Base-by-base conservation (phyloP, 352 stramenopile species). In the Globisporangium nodosum region DNA sequence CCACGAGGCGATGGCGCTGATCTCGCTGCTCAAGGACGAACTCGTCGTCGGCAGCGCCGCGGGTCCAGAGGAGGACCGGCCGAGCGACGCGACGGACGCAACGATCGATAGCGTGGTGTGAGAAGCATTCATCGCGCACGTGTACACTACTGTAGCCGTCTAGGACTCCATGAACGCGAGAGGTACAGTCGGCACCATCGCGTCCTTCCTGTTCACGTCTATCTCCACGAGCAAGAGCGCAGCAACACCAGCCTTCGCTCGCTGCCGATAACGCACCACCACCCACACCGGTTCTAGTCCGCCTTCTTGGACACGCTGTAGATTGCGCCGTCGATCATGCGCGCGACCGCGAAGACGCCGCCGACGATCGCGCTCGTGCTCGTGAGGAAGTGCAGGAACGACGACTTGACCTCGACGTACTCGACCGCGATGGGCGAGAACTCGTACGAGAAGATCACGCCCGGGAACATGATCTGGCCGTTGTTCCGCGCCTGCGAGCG, bases 281-380 rank as follows among this genome's bases (percentile, higher is more conserved):
- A 54, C n/a, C 37, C 45, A 12, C n/a, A 35, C 24, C 31, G 49
- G 5, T 3, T 21, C 64, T 94, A 95, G 58, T 95, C 85, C 56
- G 90, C 59, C 64, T 95, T 95, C 71, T 91, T 92, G 54, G 85
- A 93, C 50, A 94, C 82, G 58, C 83, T 93, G 78, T 95, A 93
- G 71, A 95, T 90, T 52, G 84, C 78, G 27, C 83, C 68, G 54
- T 95, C 85, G 56, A 95, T 78, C 78, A 95, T 95, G 37, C 85
- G 80, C 8, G 85, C 85, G 49, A 95, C 85, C 45, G 85, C 85
- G 58, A 95, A 92, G 49, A 95, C 84, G 21, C 85, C 85, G 31
- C 86, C 86, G 40, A 96, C 75, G 61, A 96, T 96, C 18, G 86
- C 86, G 60, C 86, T 91, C 31, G 83, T 93, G 64, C 81, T 90